Percentiles rank a stretch among this genome's conserved stretches.
These are phyloP conservation scores for Colletotrichum higginsianum DNA, from an alignment of 2,329 filamentous ascomycete genomes.

Conservation along the genomic window DNA sequence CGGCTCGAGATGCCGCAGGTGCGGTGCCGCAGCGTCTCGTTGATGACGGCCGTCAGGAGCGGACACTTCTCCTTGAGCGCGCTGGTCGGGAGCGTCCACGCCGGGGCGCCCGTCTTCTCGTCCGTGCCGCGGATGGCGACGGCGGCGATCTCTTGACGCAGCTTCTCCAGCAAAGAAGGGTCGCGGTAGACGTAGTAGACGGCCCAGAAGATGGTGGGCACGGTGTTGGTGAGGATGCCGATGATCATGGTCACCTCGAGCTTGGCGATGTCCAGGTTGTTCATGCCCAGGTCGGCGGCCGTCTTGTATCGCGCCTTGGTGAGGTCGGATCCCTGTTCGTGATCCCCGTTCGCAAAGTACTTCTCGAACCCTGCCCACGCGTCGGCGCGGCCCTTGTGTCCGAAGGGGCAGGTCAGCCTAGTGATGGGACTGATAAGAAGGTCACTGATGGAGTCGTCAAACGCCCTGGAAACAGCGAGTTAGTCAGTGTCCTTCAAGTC, in stretches of 20 bases:
- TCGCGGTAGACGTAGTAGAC: too few relatives aligned
- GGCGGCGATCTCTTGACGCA: too few relatives aligned
- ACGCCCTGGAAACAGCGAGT: too few relatives aligned
- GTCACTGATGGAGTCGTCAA: too few relatives aligned
- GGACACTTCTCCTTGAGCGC: slow-evolving; percentile 56
- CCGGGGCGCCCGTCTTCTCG: slow-evolving; percentile 6
- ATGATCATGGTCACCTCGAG: too few relatives aligned
- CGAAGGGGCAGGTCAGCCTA: not conserved
- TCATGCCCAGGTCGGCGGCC: not conserved
- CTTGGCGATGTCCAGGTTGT: too few relatives aligned
- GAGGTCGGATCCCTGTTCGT: slow-evolving; percentile 2
- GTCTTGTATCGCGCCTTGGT: slow-evolving; percentile 6
- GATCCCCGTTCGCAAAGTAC: slow-evolving; percentile 4
- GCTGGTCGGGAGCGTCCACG: slow-evolving; percentile 50
- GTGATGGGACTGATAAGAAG: not conserved
- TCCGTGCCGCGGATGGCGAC: too few relatives aligned
- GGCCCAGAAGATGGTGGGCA: too few relatives aligned
- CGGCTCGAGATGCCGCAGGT: slow-evolving; percentile 50
- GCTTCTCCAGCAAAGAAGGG: too few relatives aligned
- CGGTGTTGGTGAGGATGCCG: too few relatives aligned
- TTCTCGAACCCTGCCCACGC: slow-evolving; percentile 4
- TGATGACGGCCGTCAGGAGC: slow-evolving; percentile 57
- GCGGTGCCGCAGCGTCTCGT: slow-evolving; percentile 50
- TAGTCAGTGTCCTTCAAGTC: too few relatives aligned
- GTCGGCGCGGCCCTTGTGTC: slow-evolving; percentile 4